Conservation (phyloP, 73 alveolate genomes). For the Stentor roeselii region DNA sequence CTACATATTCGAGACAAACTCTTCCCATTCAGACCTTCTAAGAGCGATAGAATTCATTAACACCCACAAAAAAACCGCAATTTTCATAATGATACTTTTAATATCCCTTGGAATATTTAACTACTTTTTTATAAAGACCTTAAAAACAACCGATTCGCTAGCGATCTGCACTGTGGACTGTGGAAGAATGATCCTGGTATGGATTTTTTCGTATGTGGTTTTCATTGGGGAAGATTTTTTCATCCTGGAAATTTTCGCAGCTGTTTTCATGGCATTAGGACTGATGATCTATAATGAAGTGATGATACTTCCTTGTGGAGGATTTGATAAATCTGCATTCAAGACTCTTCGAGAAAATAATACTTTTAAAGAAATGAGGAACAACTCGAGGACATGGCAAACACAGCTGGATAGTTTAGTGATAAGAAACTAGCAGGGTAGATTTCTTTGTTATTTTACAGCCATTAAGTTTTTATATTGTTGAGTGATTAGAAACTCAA, state of each 20-base stretch:
- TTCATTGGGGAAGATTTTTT: neutral
- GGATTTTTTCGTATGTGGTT: neutral
- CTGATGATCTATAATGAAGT: neutral
- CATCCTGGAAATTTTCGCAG: neutral
- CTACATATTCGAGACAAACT: neutral
- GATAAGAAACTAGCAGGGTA: neutral
- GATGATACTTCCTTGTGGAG: neutral
- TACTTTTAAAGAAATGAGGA: neutral
- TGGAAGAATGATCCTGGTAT: neutral
- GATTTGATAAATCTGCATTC: neutral
- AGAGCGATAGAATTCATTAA: neutral
- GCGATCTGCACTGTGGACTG: neutral
- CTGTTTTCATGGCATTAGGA: neutral
- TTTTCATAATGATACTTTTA: too few relatives aligned
- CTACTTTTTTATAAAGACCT: neutral
- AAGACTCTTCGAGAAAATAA: neutral
- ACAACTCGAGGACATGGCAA: neutral
- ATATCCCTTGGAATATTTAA: neutral
- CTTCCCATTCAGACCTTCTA: neutral
- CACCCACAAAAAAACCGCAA: neutral
- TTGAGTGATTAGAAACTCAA: too few relatives aligned
- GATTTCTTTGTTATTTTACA: too few relatives aligned
- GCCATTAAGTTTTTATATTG: too few relatives aligned
- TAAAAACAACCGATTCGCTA: neutral
- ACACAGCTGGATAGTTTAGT: neutral